Base-by-base conservation (phyloP, 2,329 filamentous ascomycete species). In the Beauveria medogensis region DNA sequence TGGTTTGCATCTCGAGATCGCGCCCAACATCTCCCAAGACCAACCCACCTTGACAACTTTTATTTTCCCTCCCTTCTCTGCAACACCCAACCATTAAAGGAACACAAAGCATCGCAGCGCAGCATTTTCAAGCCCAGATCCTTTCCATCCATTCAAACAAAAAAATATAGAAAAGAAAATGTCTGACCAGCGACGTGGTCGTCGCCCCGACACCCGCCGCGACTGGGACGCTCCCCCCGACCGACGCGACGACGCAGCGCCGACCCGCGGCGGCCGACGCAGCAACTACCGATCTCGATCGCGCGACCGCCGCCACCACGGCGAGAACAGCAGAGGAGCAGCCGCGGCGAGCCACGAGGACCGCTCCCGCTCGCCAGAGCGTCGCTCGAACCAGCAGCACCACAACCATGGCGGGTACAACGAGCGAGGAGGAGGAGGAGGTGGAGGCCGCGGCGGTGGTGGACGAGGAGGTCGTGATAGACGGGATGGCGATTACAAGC, bases 191-290 rank as follows among this genome's bases (percentile, higher is more conserved):
- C 69, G 73, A 54, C 69, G 73, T 52, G 63, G 65, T 28, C 69
- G 72, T 56, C 71, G 74, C 51, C 70, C 71, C 26, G 84, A 54
- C 20, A 37, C 48, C 40, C 57, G 80, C 55, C 77, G 82, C 57
- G 84, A 84, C 79, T 84, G 83, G 82, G 85, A 88, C 64, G 79
- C 81, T 40, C 74, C 82, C 47, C 73, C 77, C 12, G 77, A 79
- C 59, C 74, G 76, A 20, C 73, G 72, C 58, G 71, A 71, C 58
- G 71, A 73, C 30, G 64, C 44, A 60, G 64, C 18, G 63, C 64
- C 37, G 55, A 64, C 64, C 59, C 64, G 66, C 56, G 67, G 71
- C n/a, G 65, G 68, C 3, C 69, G 71, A 53, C 66, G 68, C 46
- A 69, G 72, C 55, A 66, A 69, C 26, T 70, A 74, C 62, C 70